phyloP scores from a whole-genome alignment of 441 rosid species.

The Mallotus repandus region DNA sequence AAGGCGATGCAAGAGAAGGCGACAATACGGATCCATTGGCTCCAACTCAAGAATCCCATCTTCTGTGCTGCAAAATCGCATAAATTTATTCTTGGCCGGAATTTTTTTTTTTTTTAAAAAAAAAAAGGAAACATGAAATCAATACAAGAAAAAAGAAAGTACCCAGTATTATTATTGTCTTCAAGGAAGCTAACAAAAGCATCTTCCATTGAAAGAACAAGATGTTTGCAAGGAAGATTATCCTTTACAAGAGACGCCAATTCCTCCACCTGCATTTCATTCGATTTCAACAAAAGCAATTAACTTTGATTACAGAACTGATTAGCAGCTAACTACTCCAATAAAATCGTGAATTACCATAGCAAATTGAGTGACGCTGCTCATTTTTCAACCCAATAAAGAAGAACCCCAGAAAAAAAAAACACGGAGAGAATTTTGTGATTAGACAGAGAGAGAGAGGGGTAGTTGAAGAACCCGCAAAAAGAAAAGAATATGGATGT shows the following conservation, averaged over 20 bases:
- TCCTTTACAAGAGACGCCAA: slow-evolving; percentile 65
- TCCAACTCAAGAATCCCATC: slow-evolving; percentile 54
- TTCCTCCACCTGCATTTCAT: slow-evolving; percentile 53
- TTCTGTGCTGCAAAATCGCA: slow-evolving; percentile 42
- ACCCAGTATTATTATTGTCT: slow-evolving; percentile 16
- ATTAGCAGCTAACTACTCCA: neutral
- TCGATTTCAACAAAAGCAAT: neutral
- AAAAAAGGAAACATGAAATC: neutral
- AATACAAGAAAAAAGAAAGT: neutral
- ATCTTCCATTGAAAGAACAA: slow-evolving; percentile 67
- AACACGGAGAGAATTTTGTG: neutral
- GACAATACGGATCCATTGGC: slow-evolving; percentile 68
- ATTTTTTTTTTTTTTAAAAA: too few relatives aligned
- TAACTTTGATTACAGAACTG: neutral
- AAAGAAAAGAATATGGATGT: neutral
- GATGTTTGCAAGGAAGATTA: slow-evolving; percentile 61
- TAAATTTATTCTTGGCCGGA: neutral
- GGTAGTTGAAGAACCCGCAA: neutral
- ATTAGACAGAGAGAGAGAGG: neutral
- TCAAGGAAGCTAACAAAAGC: slow-evolving; percentile 53
- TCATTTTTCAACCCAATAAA: slow-evolving; percentile 16
- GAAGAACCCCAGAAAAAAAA: too few relatives aligned
- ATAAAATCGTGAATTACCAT: slow-evolving; percentile 22
- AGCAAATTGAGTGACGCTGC: slow-evolving; percentile 28
- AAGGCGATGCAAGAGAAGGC: slow-evolving; percentile 67